A percentile compares a stretch with the other conserved stretches of the same genome.
phyloP scores from a whole-genome alignment of 2,329 filamentous ascomycete genomes.

The Botrytis medusae region DNA sequence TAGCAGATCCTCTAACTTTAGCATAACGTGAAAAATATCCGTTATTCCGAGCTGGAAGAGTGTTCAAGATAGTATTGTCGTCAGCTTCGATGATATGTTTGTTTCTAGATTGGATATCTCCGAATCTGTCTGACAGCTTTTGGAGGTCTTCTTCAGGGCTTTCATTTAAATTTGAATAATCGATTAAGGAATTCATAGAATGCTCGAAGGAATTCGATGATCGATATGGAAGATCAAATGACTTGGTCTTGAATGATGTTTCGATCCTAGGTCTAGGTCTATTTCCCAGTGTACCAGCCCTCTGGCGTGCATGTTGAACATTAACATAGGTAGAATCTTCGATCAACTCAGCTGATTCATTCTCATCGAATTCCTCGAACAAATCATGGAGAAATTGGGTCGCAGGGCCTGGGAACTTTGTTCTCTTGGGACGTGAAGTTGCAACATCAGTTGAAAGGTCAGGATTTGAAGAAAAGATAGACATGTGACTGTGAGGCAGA shows the following conservation, averaged over 20 bases:
- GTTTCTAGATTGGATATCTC: not conserved
- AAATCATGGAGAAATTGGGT: not conserved
- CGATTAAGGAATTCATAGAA: too few relatives aligned
- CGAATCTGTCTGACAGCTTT: not conserved
- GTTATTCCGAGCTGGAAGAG: not conserved
- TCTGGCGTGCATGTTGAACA: not conserved
- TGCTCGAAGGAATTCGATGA: not conserved
- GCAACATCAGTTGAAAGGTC: not conserved
- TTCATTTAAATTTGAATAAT: not conserved
- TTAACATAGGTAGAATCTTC: not conserved
- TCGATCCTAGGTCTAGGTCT: not conserved
- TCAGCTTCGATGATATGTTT: not conserved
- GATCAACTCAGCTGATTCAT: not conserved
- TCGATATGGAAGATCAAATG: not conserved
- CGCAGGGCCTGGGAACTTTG: not conserved
- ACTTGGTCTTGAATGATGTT: not conserved
- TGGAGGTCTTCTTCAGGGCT: not conserved
- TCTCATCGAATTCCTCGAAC: not conserved
- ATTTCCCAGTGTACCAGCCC: not conserved
- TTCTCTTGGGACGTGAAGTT: not conserved
- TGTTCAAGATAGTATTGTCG: not conserved
- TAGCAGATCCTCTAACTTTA: not conserved
- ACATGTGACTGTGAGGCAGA: not conserved
- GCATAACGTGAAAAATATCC: not conserved
- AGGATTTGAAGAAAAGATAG: not conserved